These are phyloP conservation scores for Colletotrichum caudatum DNA, from an alignment of 2,329 filamentous ascomycete genomes.

Conservation along the genomic window DNA sequence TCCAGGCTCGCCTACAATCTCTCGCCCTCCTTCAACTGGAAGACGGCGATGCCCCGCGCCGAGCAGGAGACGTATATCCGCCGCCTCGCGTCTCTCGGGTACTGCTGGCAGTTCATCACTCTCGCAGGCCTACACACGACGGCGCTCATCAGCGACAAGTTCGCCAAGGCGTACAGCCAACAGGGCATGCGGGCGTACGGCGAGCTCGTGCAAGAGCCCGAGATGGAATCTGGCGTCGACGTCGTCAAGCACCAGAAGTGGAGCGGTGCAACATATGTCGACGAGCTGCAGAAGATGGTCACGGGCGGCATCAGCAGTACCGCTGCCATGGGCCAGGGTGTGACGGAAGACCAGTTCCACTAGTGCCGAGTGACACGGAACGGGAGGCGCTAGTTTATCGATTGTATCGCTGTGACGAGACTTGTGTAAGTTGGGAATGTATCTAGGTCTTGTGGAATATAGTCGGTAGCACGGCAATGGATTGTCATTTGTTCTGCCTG, in stretches of 20 bases:
- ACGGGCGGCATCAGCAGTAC: conserved; percentile 92
- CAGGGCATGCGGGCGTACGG: conserved; percentile 96
- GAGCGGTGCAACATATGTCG: conserved; percentile 94
- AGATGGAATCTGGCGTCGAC: conserved; percentile 90
- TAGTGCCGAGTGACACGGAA: conserved; percentile 19
- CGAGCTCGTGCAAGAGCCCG: conserved; percentile 96
- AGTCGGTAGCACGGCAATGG: conserved; percentile 22
- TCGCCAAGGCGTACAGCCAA: conserved; percentile 83
- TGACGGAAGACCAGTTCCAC: conserved; percentile 98
- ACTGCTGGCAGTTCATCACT: conserved; percentile 99
- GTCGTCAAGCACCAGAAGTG: conserved; percentile 99
- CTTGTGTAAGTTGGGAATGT: conserved; percentile 26
- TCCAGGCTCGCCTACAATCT: conserved; percentile 94
- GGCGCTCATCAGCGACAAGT: conserved; percentile 90
- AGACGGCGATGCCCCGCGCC: conserved; percentile 88
- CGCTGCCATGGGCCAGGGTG: conserved; percentile 95
- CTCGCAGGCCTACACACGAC: conserved; percentile 96
- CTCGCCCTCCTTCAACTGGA: conserved; percentile 99
- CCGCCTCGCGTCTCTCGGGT: conserved; percentile 86
- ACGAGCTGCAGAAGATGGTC: conserved; percentile 97
- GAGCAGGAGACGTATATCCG: conserved; percentile 99
- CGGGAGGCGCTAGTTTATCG: not conserved
- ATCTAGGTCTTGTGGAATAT: conserved; percentile 15
- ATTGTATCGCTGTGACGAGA: not conserved
- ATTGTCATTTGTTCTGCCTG: conserved; percentile 1